phyloP scores from a whole-genome alignment of 495 filamentous ascomycete species.

The Aspergillus cristatus region DNA sequence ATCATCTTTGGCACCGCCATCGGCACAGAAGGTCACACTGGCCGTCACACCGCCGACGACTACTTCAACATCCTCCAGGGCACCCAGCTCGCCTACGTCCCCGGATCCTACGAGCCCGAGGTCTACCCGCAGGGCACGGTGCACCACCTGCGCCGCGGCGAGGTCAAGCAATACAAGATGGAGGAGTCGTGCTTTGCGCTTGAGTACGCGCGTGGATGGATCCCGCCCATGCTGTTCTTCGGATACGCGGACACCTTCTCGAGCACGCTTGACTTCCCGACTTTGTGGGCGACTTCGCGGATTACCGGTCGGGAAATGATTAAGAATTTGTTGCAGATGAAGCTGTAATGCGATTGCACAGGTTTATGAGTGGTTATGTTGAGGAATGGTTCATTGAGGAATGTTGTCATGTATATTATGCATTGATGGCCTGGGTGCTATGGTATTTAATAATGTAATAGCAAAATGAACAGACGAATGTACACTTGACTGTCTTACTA shows the following conservation, averaged over 20 bases:
- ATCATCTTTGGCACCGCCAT: conserved; percentile 78
- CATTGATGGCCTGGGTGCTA: no score
- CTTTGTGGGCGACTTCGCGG: conserved; percentile 64
- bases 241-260: conserved; percentile 71
- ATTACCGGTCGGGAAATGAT: conserved; percentile 69
- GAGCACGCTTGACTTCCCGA: conserved; percentile 68
- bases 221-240: conserved; percentile 83
- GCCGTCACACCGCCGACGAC: conserved; percentile 81
- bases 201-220: conserved; percentile 84
- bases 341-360: conserved; percentile 61
- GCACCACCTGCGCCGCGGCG: conserved; percentile 67
- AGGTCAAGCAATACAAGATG: conserved; percentile 83
- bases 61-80: conserved; percentile 85
- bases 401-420: no score
- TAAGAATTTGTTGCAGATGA: conserved; percentile 56
- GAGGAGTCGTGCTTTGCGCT: conserved; percentile 71
- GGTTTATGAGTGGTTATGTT: no score
- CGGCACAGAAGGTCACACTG: conserved; percentile 80
- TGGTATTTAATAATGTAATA: no score
- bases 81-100: conserved; percentile 60
- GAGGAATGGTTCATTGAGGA: no score
- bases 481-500: no score
- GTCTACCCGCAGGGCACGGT: conserved; percentile 66
- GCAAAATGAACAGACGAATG: no score
- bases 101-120: conserved; percentile 61